These are phyloP conservation scores for Fusarium sp. DNA, from an alignment of 2,329 filamentous ascomycete genomes.

Conservation along the genomic window DNA sequence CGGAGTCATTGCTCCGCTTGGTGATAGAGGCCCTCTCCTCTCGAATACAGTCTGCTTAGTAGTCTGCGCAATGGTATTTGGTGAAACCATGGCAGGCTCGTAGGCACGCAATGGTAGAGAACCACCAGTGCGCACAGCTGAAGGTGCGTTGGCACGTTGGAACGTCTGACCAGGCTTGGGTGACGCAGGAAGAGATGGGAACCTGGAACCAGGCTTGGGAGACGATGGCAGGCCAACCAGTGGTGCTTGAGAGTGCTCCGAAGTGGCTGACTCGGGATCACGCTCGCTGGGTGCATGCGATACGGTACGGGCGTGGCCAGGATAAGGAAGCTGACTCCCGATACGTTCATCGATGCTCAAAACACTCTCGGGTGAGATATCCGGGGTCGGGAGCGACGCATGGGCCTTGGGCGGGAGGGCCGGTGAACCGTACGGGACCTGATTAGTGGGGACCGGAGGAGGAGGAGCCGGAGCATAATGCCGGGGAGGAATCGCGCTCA, in stretches of 20 bases:
- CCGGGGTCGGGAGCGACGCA: slow-evolving; percentile 42
- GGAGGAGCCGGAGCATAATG: slow-evolving; percentile 67
- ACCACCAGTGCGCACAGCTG: slow-evolving; percentile 66
- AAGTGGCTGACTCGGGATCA: slow-evolving; percentile 62
- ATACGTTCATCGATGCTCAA: slow-evolving; percentile 67
- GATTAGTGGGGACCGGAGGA: slow-evolving; percentile 63
- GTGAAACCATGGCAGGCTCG: slow-evolving; percentile 64
- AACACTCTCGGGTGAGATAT: slow-evolving; percentile 53
- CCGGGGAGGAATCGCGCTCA: slow-evolving; percentile 66
- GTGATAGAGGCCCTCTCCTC: slow-evolving; percentile 62
- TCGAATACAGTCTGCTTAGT: slow-evolving; percentile 74
- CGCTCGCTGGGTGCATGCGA: slow-evolving; percentile 53
- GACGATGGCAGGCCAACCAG: slow-evolving; percentile 62
- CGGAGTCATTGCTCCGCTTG: slow-evolving; percentile 68
- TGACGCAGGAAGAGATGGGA: slow-evolving; percentile 56
- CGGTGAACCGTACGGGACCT: slow-evolving; percentile 47
- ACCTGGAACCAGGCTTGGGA: slow-evolving; percentile 48
- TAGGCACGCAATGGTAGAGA: slow-evolving; percentile 69
- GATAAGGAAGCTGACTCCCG: slow-evolving; percentile 50
- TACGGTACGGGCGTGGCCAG: slow-evolving; percentile 49
- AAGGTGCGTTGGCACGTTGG: slow-evolving; percentile 58
- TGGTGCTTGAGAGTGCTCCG: slow-evolving; percentile 60
- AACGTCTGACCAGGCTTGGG: slow-evolving; percentile 63
- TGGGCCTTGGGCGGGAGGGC: slow-evolving; percentile 36
- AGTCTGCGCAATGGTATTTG: slow-evolving; percentile 55